Conservation (phyloP, 768 basidiomycete species). For the Lentinula sp. region DNA sequence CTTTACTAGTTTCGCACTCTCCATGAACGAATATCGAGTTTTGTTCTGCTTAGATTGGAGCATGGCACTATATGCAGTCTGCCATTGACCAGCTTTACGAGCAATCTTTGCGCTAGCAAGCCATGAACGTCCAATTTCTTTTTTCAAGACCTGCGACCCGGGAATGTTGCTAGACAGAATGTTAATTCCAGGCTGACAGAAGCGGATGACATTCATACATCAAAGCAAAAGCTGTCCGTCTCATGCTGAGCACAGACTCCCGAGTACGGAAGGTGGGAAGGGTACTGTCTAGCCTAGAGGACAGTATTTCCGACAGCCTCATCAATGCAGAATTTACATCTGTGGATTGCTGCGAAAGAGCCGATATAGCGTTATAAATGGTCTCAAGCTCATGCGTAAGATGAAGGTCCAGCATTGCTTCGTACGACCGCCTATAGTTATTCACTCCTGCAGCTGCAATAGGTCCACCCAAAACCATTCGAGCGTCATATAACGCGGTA, state of each 20-base stretch:
- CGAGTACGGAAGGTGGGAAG: slow-evolving; percentile 84
- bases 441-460: slow-evolving; percentile 77
- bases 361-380: slow-evolving; percentile 43
- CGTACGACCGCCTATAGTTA: slow-evolving; percentile 84
- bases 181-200: slow-evolving; percentile 7
- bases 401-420: slow-evolving; percentile 81
- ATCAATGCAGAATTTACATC: slow-evolving; percentile 19
- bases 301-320: slow-evolving; percentile 44
- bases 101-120: slow-evolving; percentile 93
- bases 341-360: slow-evolving; percentile 13
- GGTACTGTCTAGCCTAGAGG: slow-evolving; percentile 65
- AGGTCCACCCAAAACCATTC: slow-evolving; percentile 68
- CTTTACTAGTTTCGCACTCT: slow-evolving; percentile 83
- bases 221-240: slow-evolving; percentile 75
- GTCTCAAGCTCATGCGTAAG: slow-evolving; percentile 80
- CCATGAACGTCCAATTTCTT: slow-evolving; percentile 81
- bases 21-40: slow-evolving; percentile 75
- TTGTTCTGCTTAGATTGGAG: slow-evolving; percentile 80
- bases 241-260: slow-evolving; percentile 86
- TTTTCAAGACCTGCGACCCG: slow-evolving; percentile 14
- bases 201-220: slow-evolving; percentile 37
- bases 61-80: slow-evolving; percentile 94
- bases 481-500: slow-evolving; percentile 54
- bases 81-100: slow-evolving; percentile 89
- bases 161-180: slow-evolving; percentile 29